A percentile compares a stretch with the other conserved stretches of the same genome.
phyloP scores from a whole-genome alignment of 202 grass and related monocot species.

The Eragrostis tef region DNA sequence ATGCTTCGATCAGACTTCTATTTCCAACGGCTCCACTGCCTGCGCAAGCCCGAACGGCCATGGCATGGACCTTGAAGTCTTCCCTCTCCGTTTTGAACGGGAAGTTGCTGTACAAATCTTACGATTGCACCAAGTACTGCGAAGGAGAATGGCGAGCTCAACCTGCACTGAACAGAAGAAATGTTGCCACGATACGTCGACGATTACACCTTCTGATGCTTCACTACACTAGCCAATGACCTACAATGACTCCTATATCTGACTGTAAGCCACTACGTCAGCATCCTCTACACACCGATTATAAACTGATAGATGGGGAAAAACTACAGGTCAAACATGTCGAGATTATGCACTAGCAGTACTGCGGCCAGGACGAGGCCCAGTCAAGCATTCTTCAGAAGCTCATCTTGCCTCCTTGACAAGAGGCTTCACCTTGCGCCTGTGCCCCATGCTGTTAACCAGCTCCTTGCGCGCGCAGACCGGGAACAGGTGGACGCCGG shows the following conservation, averaged over 20 bases:
- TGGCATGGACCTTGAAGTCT: too few species aligned
- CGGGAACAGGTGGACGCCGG: conserved; percentile 70
- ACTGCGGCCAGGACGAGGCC: neutral
- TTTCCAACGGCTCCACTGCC: neutral
- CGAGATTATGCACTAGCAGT: neutral
- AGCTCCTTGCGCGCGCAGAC: conserved; percentile 86
- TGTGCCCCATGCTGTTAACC: conserved; percentile 76
- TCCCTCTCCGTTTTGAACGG: too few species aligned
- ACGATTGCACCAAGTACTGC: neutral
- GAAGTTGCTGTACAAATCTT: neutral
- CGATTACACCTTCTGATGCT: neutral
- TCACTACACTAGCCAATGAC: neutral
- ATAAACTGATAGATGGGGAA: neutral
- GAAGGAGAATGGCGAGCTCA: neutral
- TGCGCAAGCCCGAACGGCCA: neutral
- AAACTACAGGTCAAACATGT: neutral
- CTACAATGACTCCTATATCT: neutral
- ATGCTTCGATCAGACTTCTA: too few species aligned
- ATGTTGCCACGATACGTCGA: neutral
- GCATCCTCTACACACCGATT: neutral
- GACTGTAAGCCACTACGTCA: conserved; percentile 21
- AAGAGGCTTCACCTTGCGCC: conserved; percentile 82
- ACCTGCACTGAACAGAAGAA: neutral
- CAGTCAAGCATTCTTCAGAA: neutral
- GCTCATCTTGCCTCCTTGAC: conserved; percentile 53